A percentile compares a stretch with the other conserved stretches of the same genome.
Conservation (phyloP, 192 early-diverging fungal genomes). For the Coemansia sp. region DNA sequence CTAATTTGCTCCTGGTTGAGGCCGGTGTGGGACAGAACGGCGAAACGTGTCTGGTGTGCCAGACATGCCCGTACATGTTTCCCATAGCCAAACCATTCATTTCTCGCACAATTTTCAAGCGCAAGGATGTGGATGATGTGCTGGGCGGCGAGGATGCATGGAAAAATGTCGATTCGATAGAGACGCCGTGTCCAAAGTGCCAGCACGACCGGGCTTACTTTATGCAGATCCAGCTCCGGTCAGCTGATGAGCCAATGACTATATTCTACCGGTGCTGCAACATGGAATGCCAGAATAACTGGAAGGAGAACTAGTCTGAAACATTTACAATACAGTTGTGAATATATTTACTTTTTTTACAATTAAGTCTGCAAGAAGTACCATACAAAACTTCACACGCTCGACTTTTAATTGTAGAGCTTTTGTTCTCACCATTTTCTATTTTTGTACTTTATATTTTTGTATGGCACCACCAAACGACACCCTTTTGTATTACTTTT, state of each 20-base stretch:
- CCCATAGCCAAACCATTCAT: conserved; percentile 65
- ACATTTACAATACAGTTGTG: too few relatives aligned
- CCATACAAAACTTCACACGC: too few relatives aligned
- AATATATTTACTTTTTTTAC: too few relatives aligned
- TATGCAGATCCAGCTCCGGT: conserved; percentile 89
- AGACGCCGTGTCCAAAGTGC: conserved; percentile 62
- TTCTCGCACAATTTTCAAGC: conserved; percentile 65
- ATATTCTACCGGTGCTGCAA: conserved; percentile 87
- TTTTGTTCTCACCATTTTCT: not conserved
- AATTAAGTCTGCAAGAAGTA: too few relatives aligned
- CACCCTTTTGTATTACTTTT: not conserved
- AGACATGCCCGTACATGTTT: conserved; percentile 86
- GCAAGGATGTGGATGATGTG: conserved; percentile 91
- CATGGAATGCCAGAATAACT: conserved; percentile 63
- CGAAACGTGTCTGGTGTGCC: conserved; percentile 70
- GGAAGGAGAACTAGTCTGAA: conserved; percentile 62
- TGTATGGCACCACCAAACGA: not conserved
- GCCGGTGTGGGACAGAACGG: conserved; percentile 46
- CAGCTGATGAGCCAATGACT: conserved; percentile 92
- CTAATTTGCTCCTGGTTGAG: conserved; percentile 79
- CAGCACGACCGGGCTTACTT: conserved; percentile 72
- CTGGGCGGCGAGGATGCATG: conserved; percentile 87
- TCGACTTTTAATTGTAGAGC: too few relatives aligned
- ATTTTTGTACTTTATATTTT: not conserved
- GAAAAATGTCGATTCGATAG: conserved; percentile 76